phyloP scores from a whole-genome alignment of 225 moss, liverwort and hornwort species.

The Rhytidiadelphus loreus region DNA sequence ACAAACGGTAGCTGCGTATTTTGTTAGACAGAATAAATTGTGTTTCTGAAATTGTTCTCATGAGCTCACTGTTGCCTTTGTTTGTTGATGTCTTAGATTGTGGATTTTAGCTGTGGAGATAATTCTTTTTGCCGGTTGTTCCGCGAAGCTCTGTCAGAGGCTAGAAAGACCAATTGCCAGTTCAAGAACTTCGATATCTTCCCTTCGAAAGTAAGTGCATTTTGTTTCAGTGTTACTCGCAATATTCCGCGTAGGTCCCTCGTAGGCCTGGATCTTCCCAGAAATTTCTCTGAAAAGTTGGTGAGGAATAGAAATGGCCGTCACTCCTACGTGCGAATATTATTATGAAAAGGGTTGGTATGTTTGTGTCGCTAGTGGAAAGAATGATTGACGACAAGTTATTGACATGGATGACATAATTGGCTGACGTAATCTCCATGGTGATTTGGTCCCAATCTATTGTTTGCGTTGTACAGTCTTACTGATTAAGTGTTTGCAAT shows the following conservation, averaged over 20 bases:
- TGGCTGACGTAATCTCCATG: not conserved
- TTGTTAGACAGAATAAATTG: not conserved
- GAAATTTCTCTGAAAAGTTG: not conserved
- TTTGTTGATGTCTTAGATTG: conserved; percentile 37
- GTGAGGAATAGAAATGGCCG: not conserved
- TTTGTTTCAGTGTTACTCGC: not conserved
- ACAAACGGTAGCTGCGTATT: not conserved
- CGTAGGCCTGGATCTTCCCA: not conserved
- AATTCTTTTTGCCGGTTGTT: conserved; percentile 66
- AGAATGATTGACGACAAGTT: not conserved
- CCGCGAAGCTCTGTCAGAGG: conserved; percentile 24
- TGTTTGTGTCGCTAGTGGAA: not conserved
- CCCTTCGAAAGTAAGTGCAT: conserved; percentile 47
- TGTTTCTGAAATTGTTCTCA: not conserved
- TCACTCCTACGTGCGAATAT: not conserved
- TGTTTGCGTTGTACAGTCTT: not conserved
- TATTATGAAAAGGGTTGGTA: not conserved
- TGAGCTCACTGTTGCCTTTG: not conserved
- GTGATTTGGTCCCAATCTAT: not conserved
- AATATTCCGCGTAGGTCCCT: not conserved
- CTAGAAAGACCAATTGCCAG: conserved; percentile 39
- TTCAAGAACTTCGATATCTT: conserved; percentile 77
- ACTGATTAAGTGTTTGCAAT: not conserved
- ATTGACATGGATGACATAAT: not conserved
- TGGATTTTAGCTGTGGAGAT: conserved; percentile 91